Evolutionary conservation across 2,329 filamentous ascomycete genomes (phyloP), one percentile per base, ranked within the genome.

Genomic region (Neoascochyta sp.): DNA sequence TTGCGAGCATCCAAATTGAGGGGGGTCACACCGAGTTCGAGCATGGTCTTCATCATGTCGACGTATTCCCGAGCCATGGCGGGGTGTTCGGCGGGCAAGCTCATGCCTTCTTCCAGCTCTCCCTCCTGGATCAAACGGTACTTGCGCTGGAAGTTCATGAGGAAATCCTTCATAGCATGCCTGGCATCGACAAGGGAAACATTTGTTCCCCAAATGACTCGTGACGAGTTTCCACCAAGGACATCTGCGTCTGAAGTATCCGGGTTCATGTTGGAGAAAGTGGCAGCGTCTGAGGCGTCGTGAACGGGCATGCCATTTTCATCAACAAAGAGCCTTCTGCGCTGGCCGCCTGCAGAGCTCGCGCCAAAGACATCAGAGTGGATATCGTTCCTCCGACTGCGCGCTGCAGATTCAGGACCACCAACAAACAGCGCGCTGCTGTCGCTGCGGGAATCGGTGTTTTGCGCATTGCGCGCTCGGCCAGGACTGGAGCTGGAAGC

Each of bases 161-260:
- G 70, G 54, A 98, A 98, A 43, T 92, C 88, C 56, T 92, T 90
- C 71, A 95, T 94, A 0, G 81, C 74, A 29, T 80, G 78, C 62
- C 93, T 85, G 0, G 87, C 88, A 60, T 96, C 89, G 38, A 86
- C 80, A 30, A 98, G 83, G 4, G 90, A 95, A 27, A 98, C 86
- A 21, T 94, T 96, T 23, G 92, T 98, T 62, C 92, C 92, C 92
- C 92, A 98, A 43, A 98, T 90, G 35, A 93, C 78, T 47, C 83
- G 80, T 33, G 83, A 82, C 21, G 85, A 86, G 36, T 78, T 78
- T 2, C 89, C 92, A 21, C 88, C 90, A 22, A 95, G 76, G 1
- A 75, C 78, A 55, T 95, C 85, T 1, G 92, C 92, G 61, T 98
- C 92, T 2, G 90, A 95, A 5, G 89, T 95, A 42, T 83, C 83